These are phyloP conservation scores for Cercospora sesami DNA, from an alignment of 2,329 filamentous ascomycete species.

Conservation along the genomic window DNA sequence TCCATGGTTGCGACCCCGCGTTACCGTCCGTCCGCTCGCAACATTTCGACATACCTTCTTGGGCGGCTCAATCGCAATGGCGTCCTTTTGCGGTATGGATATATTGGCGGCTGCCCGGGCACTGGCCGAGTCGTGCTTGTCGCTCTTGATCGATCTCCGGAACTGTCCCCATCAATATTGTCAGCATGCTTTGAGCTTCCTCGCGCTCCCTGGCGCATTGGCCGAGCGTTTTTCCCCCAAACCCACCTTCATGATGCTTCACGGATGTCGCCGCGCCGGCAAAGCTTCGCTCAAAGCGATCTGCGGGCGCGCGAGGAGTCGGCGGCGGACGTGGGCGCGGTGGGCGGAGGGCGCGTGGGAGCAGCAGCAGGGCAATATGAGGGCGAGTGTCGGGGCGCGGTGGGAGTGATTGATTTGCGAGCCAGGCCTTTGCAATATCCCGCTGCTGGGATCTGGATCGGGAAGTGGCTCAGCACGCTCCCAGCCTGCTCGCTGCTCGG, in stretches of 20 bases:
- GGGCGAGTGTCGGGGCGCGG: neutral
- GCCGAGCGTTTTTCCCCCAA: neutral
- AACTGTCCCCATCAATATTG: conserved; percentile 47
- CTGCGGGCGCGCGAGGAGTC: conserved; percentile 1
- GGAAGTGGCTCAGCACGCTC: conserved; percentile 13
- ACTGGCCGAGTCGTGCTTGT: conserved; percentile 63
- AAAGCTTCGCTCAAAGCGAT: neutral
- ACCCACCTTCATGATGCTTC: conserved; percentile 17
- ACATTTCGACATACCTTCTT: conserved; percentile 69
- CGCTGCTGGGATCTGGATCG: conserved; percentile 7
- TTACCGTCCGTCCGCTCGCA: neutral
- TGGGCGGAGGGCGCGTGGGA: neutral
- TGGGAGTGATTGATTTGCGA: neutral
- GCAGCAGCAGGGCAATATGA: neutral
- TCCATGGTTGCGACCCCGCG: neutral
- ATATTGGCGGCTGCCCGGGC: conserved; percentile 61
- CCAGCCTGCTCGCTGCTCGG: neutral
- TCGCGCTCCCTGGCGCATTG: conserved; percentile 26
- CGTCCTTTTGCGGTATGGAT: conserved; percentile 79
- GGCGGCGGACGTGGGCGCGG: neutral
- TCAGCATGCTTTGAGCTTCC: conserved; percentile 7
- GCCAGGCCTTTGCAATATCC: conserved; percentile 10
- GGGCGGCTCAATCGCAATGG: conserved; percentile 83
- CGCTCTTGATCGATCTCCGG: conserved; percentile 85
- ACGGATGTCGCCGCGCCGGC: conserved; percentile 12